These are phyloP conservation scores for Lactifluus rugatus DNA, from an alignment of 768 basidiomycete species.

Conservation along the genomic window DNA sequence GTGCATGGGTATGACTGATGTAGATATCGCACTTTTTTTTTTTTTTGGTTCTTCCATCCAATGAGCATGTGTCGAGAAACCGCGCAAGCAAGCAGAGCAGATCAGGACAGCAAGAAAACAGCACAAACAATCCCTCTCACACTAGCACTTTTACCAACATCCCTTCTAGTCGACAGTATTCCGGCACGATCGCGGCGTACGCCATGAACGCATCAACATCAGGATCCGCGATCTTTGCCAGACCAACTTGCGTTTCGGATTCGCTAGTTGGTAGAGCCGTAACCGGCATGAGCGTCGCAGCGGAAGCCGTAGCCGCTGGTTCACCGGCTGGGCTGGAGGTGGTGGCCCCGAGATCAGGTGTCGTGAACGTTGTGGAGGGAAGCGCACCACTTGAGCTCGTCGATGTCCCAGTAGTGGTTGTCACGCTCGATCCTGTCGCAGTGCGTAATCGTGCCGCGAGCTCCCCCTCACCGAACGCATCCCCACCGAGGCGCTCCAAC, in stretches of 20 bases:
- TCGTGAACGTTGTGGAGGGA: conserved; percentile 47
- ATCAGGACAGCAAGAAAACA: conserved; percentile 8
- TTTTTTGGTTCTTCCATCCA: neutral
- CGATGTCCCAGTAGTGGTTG: conserved; percentile 30
- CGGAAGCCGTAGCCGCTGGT: conserved; percentile 26
- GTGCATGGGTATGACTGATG: conserved; percentile 4
- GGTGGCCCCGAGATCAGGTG: conserved; percentile 45
- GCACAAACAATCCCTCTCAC: conserved; percentile 19
- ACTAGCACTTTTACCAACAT: conserved; percentile 61
- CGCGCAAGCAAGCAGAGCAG: conserved; percentile 16
- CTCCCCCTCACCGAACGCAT: conserved; percentile 35
- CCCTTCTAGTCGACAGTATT: conserved; percentile 70
- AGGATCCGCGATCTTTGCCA: conserved; percentile 75
- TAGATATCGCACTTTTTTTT: conserved; percentile 11
- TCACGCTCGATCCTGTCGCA: conserved; percentile 39
- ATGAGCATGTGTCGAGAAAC: neutral
- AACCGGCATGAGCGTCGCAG: conserved; percentile 55
- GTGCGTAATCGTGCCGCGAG: conserved; percentile 42
- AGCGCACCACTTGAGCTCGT: conserved; percentile 22
- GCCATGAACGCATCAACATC: conserved; percentile 79
- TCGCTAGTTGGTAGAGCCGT: conserved; percentile 64
- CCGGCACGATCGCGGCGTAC: conserved; percentile 78
- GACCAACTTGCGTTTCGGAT: conserved; percentile 61
- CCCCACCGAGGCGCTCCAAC: conserved; percentile 34
- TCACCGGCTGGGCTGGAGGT: conserved; percentile 19